phyloP scores from a whole-genome alignment of 2,329 filamentous ascomycete species.

The Fusarium sp. region DNA sequence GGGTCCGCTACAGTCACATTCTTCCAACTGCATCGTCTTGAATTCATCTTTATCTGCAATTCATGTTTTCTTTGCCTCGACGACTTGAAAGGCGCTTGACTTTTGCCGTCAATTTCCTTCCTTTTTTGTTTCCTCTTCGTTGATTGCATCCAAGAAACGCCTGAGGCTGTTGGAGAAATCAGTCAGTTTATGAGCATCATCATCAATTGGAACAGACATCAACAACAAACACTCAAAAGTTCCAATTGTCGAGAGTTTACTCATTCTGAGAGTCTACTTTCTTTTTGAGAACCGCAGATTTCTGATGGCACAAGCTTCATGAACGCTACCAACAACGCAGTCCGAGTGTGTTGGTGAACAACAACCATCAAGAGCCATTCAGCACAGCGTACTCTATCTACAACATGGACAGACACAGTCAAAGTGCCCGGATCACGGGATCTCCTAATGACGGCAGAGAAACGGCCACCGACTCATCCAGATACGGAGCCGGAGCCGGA shows the following conservation, averaged over 20 bases:
- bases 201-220: neutral
- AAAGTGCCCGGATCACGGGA: slow-evolving; percentile 12
- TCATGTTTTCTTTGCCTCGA: neutral
- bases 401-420: slow-evolving; percentile 13
- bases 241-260: neutral
- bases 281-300: neutral
- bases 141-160: neutral
- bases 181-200: slow-evolving; percentile 5
- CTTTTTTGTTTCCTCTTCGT: neutral
- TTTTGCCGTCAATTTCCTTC: neutral
- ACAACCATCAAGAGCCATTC: neutral
- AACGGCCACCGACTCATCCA: slow-evolving; percentile 10
- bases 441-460: slow-evolving; percentile 10
- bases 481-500: slow-evolving; percentile 1
- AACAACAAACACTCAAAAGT: neutral
- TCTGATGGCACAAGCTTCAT: neutral
- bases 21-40: slow-evolving; percentile 4
- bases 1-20: slow-evolving; percentile 12
- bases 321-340: neutral
- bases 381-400: neutral
- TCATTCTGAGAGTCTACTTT: neutral
- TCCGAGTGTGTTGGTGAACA: neutral
- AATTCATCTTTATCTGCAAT: neutral
- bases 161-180: neutral
- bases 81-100: neutral